Conservation (phyloP, 805 yeast species). For the Yueomyces sinensis region DNA sequence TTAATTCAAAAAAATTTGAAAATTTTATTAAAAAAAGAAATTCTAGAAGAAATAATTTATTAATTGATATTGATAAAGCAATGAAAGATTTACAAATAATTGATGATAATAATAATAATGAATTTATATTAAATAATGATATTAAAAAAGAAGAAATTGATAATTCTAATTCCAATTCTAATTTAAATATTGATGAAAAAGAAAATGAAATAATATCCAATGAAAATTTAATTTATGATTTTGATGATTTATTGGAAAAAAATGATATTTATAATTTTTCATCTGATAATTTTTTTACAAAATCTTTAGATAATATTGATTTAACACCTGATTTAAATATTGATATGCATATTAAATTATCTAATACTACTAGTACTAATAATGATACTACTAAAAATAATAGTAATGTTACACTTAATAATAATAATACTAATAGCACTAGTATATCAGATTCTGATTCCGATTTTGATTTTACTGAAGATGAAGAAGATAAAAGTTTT, state of each 20-base stretch:
- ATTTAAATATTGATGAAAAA: background rate
- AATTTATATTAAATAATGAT: too few species aligned
- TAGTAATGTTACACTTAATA: slow-evolving; percentile 22
- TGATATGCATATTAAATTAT: background rate
- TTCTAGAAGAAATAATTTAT: slow-evolving; percentile 42
- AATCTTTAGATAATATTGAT: too few species aligned
- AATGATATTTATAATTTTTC: too few species aligned
- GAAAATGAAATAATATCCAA: too few species aligned
- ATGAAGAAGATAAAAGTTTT: slow-evolving; percentile 23
- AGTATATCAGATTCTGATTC: background rate
- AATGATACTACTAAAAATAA: slow-evolving; percentile 1
- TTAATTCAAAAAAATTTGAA: slow-evolving; percentile 68
- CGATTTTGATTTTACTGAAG: slow-evolving; percentile 10
- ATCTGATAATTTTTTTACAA: too few species aligned
- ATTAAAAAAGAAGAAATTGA: background rate
- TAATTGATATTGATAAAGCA: slow-evolving; percentile 9
- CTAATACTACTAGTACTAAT: background rate
- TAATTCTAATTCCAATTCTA: background rate
- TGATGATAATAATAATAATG: background rate
- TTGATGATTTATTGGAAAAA: too few species aligned
- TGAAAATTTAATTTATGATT: too few species aligned
- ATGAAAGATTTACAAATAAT: too few species aligned
- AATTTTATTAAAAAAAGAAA: slow-evolving; percentile 58
- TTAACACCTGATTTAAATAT: background rate
- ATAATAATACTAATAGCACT: slow-evolving; percentile 7